Conservation (phyloP, 2,329 filamentous ascomycete species). For the Cephalotrichum gorgonifer region DNA sequence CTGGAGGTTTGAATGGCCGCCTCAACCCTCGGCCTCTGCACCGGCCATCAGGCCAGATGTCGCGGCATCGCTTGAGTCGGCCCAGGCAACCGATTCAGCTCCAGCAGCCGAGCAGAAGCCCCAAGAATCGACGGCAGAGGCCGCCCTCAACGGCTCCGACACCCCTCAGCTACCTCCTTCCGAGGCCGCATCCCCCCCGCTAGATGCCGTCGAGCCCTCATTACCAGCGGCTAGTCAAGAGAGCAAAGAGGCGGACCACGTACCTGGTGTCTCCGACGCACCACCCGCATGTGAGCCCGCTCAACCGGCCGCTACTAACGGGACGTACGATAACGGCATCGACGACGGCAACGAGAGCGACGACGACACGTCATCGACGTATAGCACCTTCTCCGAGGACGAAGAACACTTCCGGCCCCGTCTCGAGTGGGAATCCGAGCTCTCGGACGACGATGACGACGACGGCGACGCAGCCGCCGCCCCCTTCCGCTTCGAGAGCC, state of each 20-base stretch:
- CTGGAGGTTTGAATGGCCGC: conserved; percentile 51
- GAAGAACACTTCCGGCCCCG: conserved; percentile 36
- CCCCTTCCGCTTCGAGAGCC: conserved; percentile 42
- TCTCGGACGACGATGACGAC: conserved; percentile 37
- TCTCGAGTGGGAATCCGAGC: conserved; percentile 41
- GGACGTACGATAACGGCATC: neutral
- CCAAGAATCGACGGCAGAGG: neutral
- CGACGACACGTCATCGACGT: conserved; percentile 36
- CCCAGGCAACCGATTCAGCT: neutral
- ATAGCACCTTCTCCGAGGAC: conserved; percentile 49
- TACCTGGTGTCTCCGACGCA: neutral
- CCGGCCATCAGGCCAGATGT: neutral
- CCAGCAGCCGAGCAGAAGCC: neutral
- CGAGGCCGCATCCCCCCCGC: neutral
- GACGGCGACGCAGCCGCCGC: conserved; percentile 30
- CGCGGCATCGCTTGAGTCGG: neutral
- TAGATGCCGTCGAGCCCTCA: neutral
- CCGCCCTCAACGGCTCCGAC: neutral
- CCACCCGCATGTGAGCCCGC: neutral
- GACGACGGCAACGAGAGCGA: conserved; percentile 28
- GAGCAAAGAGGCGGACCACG: neutral
- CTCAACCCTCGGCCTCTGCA: conserved; percentile 5
- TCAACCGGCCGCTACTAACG: neutral
- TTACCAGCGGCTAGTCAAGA: neutral
- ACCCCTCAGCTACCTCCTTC: conserved; percentile 1